These are phyloP conservation scores for Corynespora cassiicola DNA, from an alignment of 2,329 filamentous ascomycete genomes.

Conservation along the genomic window DNA sequence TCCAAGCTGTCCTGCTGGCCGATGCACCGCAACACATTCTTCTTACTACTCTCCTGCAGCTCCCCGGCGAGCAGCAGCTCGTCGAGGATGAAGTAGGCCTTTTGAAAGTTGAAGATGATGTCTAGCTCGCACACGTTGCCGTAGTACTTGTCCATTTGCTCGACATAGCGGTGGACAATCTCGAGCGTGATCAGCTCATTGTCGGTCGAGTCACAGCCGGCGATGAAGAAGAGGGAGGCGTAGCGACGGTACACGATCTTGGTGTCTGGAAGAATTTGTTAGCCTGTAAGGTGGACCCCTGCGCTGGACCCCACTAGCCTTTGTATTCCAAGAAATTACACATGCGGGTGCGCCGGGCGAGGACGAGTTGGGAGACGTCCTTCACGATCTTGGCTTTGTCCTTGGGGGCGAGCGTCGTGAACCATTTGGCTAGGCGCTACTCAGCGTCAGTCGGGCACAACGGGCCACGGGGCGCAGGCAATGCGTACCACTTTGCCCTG, in stretches of 20 bases:
- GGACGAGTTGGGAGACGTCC: slow-evolving; percentile 96
- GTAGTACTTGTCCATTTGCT: slow-evolving; percentile 99
- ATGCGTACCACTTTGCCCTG: slow-evolving; percentile 97
- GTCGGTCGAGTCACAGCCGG: slow-evolving; percentile 93
- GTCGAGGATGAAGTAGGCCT: slow-evolving; percentile 98
- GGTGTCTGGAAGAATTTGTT: slow-evolving; percentile 69
- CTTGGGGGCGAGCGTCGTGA: slow-evolving; percentile 94
- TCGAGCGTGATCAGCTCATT: slow-evolving; percentile 98
- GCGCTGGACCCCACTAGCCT: slow-evolving; percentile 61
- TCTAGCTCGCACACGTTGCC: slow-evolving; percentile 99
- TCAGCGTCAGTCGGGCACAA: slow-evolving; percentile 35
- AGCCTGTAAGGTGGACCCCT: slow-evolving; percentile 24
- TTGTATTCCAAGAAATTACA: slow-evolving; percentile 99
- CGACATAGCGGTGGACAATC: slow-evolving; percentile 98
- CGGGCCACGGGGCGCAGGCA: slow-evolving; percentile 38
- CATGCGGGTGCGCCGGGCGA: slow-evolving; percentile 96
- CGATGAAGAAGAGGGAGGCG: slow-evolving; percentile 98
- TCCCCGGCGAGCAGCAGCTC: slow-evolving; percentile 94
- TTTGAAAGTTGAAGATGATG: slow-evolving; percentile 99
- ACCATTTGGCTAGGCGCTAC: slow-evolving; percentile 98
- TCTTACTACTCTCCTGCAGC: slow-evolving; percentile 99
- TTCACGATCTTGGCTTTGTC: slow-evolving; percentile 99
- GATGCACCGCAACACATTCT: slow-evolving; percentile 96
- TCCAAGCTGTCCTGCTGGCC: slow-evolving; percentile 96
- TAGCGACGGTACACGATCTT: slow-evolving; percentile 99